Evolutionary conservation across 148 eudicot genomes (phyloP), one percentile per base, ranked within the genome.

Genomic region (Camellia lanceoleosa): DNA sequence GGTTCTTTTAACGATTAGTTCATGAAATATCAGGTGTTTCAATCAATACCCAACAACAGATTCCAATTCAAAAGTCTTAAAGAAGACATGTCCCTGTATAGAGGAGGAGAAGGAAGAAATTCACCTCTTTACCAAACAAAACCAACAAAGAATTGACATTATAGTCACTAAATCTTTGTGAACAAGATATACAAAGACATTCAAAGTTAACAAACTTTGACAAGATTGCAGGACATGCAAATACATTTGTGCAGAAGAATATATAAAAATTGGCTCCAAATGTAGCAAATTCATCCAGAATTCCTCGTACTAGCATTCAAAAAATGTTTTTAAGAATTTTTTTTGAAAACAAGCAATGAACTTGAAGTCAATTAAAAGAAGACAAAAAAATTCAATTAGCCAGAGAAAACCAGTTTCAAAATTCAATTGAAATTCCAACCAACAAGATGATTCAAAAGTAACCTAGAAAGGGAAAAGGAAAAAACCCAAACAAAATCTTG

Each of bases 21-120:
- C 60, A 30, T 59, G 41, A 19, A 71, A 78, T 56, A 56, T 78
- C 74, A 68, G 55, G 55, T 18, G 54, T 68, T 56, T 14, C 77
- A n/a, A 78, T 56, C 74, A 68, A 23, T 23, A 23, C 30, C 30
- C 30, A n/a, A 52, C 14, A 54, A 55, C 41, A 78, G 18, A 51
- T 46, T 52, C 41, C 13, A 66, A 30, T 62, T 44, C 13, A 43
- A 42, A 67, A 18, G 80, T 78, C 49, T 41, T 1, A 69, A 60
- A 11, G 44, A 73, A 54, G 74, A 78, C 80, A 55, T 38, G 64
- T 55, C 18, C 16, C 44, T 6, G 52, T 9, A 5, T 42, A 56
- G 54, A 19, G 73, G 56, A 64, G 63, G 43, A 41, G 14, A 16
- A 43, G 14, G n/a, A n/a, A n/a, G n/a, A n/a, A n/a, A n/a, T n/a